Evolutionary conservation across 129 eudicot species (phyloP).

Genomic region (Artemisia annua): DNA sequence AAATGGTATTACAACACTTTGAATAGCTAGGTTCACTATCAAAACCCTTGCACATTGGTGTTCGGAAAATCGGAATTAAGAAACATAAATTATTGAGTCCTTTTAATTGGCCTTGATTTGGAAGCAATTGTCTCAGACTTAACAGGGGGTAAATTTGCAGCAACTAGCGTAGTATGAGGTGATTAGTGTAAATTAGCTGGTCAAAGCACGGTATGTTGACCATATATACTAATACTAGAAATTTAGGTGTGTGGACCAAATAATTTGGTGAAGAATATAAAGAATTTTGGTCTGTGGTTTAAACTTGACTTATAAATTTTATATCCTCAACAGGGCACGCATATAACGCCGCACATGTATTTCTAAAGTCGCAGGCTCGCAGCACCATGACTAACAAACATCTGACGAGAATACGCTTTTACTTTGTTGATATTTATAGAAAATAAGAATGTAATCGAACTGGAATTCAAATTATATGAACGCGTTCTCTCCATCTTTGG

Average conservation of each 20-base stretch:
- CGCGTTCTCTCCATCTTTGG: no score
- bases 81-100: background rate
- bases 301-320: conserved; percentile 22
- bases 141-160: background rate
- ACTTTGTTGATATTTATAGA: no score
- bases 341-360: conserved; percentile 9
- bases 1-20: no score
- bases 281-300: conserved; percentile 10
- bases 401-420: no score
- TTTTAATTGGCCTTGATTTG: background rate
- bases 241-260: conserved; percentile 8
- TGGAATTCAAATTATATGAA: no score
- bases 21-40: no score
- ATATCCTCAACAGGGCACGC: background rate
- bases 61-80: no score
- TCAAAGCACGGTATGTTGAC: conserved; percentile 28
- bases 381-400: background rate
- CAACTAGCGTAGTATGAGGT: conserved; percentile 1
- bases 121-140: no score
- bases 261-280: conserved; percentile 2
- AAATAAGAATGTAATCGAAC: no score
- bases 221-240: background rate
- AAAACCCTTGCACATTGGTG: no score
- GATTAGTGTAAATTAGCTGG: background rate
- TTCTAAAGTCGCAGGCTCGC: conserved; percentile 2